Conservation (phyloP, 2,329 filamentous ascomycete genomes). For the Verruconis gallopava region DNA sequence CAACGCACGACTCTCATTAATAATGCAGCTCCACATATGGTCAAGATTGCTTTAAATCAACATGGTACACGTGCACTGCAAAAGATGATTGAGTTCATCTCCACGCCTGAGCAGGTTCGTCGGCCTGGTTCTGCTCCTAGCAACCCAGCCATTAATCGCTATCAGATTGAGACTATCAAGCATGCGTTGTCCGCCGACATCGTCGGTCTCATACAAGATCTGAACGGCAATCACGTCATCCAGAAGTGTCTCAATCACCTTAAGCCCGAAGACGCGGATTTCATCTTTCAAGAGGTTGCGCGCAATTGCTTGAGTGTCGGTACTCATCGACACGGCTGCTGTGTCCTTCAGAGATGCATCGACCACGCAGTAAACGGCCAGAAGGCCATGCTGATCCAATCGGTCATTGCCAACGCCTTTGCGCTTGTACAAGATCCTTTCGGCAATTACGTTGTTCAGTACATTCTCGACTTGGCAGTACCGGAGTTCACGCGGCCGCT, state of each 20-base stretch:
- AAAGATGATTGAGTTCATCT: slow-evolving; percentile 99
- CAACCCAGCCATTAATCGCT: slow-evolving; percentile 12
- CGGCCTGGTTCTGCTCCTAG: neutral
- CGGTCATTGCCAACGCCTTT: slow-evolving; percentile 82
- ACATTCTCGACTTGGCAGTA: slow-evolving; percentile 70
- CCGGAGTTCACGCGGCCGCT: slow-evolving; percentile 91
- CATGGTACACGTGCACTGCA: slow-evolving; percentile 92
- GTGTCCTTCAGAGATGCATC: slow-evolving; percentile 94
- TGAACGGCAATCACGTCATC: slow-evolving; percentile 98
- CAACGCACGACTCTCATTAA: slow-evolving; percentile 88
- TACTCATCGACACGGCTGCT: slow-evolving; percentile 95
- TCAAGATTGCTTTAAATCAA: slow-evolving; percentile 89
- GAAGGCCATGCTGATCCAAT: slow-evolving; percentile 71
- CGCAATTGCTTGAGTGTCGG: slow-evolving; percentile 78
- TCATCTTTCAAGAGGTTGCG: slow-evolving; percentile 94
- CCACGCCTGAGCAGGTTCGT: slow-evolving; percentile 57
- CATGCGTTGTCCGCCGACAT: slow-evolving; percentile 70
- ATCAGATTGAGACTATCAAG: slow-evolving; percentile 65
- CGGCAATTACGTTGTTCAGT: slow-evolving; percentile 97
- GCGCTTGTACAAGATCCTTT: slow-evolving; percentile 90
- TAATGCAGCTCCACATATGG: slow-evolving; percentile 77
- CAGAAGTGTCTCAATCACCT: slow-evolving; percentile 98
- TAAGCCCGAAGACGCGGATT: slow-evolving; percentile 69
- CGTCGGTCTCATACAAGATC: slow-evolving; percentile 87
- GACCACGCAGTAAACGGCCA: slow-evolving; percentile 88